phyloP scores from a whole-genome alignment of 2,329 filamentous ascomycete genomes.

The Rhytidhysteron rufulum region DNA sequence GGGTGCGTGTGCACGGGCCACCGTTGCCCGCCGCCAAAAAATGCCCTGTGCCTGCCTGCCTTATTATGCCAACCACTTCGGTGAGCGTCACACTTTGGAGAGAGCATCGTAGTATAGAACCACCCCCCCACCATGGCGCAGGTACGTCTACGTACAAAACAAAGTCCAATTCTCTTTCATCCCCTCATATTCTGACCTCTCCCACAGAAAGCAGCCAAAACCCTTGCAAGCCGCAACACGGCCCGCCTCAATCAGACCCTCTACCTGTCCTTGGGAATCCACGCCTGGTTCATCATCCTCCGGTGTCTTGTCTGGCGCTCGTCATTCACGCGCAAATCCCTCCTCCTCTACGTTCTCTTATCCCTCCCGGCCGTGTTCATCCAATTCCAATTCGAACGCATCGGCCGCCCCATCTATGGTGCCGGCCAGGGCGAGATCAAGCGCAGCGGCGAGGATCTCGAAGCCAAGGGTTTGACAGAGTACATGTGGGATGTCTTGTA shows the following conservation, averaged over 20 bases:
- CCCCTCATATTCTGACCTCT: slow-evolving; percentile 1
- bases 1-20: not conserved
- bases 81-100: slow-evolving; percentile 1
- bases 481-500: slow-evolving; percentile 98
- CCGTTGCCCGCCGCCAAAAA: too few species aligned
- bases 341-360: slow-evolving; percentile 66
- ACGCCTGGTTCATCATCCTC: slow-evolving; percentile 69
- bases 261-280: slow-evolving; percentile 67
- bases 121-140: slow-evolving; percentile 17
- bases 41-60: too few species aligned
- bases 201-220: slow-evolving; percentile 50
- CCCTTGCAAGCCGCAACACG: slow-evolving; percentile 73
- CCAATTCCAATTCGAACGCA: slow-evolving; percentile 79
- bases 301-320: slow-evolving; percentile 62
- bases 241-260: slow-evolving; percentile 77
- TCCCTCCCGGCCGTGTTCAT: slow-evolving; percentile 72
- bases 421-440: slow-evolving; percentile 56
- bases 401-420: slow-evolving; percentile 74
- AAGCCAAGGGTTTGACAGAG: slow-evolving; percentile 83
- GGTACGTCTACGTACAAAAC: slow-evolving; percentile 9
- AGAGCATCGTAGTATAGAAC: too few species aligned
- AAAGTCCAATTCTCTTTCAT: not conserved
- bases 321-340: slow-evolving; percentile 49
- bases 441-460: slow-evolving; percentile 80
- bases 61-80: not conserved